Evolutionary conservation across 805 yeast species (phyloP).

Genomic region (Ogataea methylovora): DNA sequence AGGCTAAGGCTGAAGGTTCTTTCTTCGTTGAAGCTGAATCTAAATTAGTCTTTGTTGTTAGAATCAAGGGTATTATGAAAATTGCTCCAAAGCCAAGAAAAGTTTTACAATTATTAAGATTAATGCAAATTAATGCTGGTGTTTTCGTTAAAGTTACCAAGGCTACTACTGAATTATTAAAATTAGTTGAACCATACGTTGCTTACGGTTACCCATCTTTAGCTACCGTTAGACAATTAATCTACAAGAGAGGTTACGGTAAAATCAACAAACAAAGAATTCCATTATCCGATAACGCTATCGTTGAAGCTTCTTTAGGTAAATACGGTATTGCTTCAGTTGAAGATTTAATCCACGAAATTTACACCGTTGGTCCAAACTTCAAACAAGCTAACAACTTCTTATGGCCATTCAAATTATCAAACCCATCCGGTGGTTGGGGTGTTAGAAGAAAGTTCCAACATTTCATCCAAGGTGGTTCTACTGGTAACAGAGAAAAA

Average conservation of each 20-base stretch:
- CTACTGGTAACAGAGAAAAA: constrained; percentile 97
- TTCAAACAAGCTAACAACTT: constrained; percentile 98
- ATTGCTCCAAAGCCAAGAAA: constrained; percentile 99
- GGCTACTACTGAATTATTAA: constrained; percentile 89
- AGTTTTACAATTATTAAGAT: constrained; percentile 90
- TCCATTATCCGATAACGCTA: constrained; percentile 78
- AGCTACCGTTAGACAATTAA: constrained; percentile 84
- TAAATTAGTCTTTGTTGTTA: constrained; percentile 89
- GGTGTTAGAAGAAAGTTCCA: constrained; percentile 94
- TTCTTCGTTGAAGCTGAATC: constrained; percentile 94
- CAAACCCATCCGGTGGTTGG: constrained; percentile 98
- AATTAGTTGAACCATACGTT: constrained; percentile 92
- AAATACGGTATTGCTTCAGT: constrained; percentile 87
- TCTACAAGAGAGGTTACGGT: constrained; percentile 98
- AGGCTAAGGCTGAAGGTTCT: constrained; percentile 89
- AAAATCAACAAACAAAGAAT: constrained; percentile 95
- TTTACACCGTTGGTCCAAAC: constrained; percentile 95
- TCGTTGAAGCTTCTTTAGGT: constrained; percentile 84
- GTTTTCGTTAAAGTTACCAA: constrained; percentile 92
- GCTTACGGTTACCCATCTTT: constrained; percentile 97
- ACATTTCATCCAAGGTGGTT: constrained; percentile 97
- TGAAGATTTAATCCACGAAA: constrained; percentile 95
- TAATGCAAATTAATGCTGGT: constrained; percentile 91
- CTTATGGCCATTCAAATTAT: constrained; percentile 96
- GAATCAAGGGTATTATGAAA: constrained; percentile 99